Evolutionary conservation across 2,329 filamentous ascomycete genomes (phyloP).

Genomic region (Colletotrichum sojae): DNA sequence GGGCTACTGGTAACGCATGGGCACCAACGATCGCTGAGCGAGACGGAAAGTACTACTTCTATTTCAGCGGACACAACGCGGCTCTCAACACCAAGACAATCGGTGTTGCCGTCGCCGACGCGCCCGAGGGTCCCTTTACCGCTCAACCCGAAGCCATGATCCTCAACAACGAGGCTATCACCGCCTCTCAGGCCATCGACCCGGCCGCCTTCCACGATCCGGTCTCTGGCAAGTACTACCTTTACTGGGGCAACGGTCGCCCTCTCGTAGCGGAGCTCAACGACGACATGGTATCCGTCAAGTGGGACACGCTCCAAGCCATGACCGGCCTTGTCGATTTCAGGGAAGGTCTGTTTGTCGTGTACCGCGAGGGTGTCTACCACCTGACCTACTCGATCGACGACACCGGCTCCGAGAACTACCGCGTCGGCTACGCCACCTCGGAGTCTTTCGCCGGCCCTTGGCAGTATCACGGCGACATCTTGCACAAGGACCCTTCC

Average conservation of each 20-base stretch:
- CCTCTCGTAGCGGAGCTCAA: slow-evolving; percentile 57
- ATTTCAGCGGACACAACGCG: slow-evolving; percentile 69
- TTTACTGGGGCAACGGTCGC: slow-evolving; percentile 72
- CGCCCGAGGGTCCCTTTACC: slow-evolving; percentile 72
- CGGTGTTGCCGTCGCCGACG: slow-evolving; percentile 70
- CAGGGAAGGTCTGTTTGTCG: slow-evolving; percentile 60
- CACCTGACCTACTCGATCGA: slow-evolving; percentile 65
- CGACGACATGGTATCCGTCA: slow-evolving; percentile 62
- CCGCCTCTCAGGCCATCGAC: slow-evolving; percentile 66
- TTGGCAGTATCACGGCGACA: slow-evolving; percentile 60
- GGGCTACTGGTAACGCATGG: slow-evolving; percentile 78
- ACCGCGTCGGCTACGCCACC: slow-evolving; percentile 63
- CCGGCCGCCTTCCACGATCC: slow-evolving; percentile 74
- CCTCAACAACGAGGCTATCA: slow-evolving; percentile 63
- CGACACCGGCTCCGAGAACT: slow-evolving; percentile 61
- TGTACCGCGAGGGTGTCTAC: slow-evolving; percentile 60
- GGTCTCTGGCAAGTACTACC: slow-evolving; percentile 67
- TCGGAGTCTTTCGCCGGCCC: slow-evolving; percentile 54
- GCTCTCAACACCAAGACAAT: slow-evolving; percentile 69
- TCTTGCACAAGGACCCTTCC: slow-evolving; percentile 57
- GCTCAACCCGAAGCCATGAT: slow-evolving; percentile 68
- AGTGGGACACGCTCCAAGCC: slow-evolving; percentile 50
- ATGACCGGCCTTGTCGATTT: slow-evolving; percentile 58
- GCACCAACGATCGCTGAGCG: slow-evolving; percentile 74
- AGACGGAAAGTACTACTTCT: slow-evolving; percentile 75